phyloP scores from a whole-genome alignment of 768 basidiomycete species.

The Mycena belliarum region DNA sequence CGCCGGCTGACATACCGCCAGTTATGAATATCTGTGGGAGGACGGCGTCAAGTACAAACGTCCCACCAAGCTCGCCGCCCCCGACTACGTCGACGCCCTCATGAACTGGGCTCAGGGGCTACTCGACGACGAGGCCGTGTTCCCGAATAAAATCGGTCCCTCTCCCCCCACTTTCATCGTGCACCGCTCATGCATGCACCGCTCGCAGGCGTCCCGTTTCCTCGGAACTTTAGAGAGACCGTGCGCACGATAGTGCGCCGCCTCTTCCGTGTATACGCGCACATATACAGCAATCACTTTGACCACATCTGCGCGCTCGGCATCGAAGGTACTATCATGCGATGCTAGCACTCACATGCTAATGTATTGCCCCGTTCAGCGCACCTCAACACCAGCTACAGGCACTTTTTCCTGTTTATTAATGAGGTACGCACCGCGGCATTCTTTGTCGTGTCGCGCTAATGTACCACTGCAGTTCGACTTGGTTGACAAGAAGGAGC shows the following conservation, averaged over 20 bases:
- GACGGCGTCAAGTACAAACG: slow-evolving; percentile 85
- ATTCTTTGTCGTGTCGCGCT: not conserved
- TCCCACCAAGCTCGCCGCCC: slow-evolving; percentile 92
- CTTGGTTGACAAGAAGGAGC: slow-evolving; percentile 94
- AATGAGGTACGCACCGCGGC: slow-evolving; percentile 67
- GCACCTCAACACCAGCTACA: slow-evolving; percentile 97
- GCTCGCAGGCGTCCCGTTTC: slow-evolving; percentile 80
- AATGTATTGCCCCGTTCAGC: slow-evolving; percentile 47
- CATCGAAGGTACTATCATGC: slow-evolving; percentile 75
- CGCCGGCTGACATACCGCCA: slow-evolving; percentile 28
- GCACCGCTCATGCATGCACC: not conserved
- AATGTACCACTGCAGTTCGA: slow-evolving; percentile 62
- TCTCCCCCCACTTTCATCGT: not conserved
- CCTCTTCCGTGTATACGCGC: slow-evolving; percentile 95
- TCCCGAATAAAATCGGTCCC: slow-evolving; percentile 93
- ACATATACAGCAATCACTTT: slow-evolving; percentile 99
- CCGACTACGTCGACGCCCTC: slow-evolving; percentile 94
- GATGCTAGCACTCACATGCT: not conserved
- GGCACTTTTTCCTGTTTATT: slow-evolving; percentile 96
- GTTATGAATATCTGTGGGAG: slow-evolving; percentile 95
- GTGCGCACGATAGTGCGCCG: slow-evolving; percentile 91
- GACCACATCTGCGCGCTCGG: slow-evolving; percentile 98
- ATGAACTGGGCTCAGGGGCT: slow-evolving; percentile 98
- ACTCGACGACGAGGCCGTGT: slow-evolving; percentile 88
- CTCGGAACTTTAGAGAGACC: slow-evolving; percentile 85